phyloP scores from a whole-genome alignment of 164 flowering plant genomes.

The Magnolia sinica region DNA sequence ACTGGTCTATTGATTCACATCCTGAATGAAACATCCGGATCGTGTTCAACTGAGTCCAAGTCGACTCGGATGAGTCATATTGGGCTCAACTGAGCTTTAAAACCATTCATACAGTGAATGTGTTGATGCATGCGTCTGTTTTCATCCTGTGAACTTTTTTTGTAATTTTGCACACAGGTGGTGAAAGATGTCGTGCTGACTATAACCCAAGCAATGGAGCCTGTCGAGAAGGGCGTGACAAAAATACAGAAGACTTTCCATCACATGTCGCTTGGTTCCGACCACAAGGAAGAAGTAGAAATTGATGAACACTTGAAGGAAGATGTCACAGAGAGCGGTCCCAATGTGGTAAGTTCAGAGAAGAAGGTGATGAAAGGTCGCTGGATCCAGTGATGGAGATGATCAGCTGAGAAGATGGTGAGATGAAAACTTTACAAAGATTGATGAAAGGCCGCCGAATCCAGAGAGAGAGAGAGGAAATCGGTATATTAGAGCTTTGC shows the following conservation, averaged over 20 bases:
- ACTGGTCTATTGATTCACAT: background rate
- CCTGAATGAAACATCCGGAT: no score
- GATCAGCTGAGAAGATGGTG: no score
- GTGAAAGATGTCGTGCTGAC: conserved; percentile 86
- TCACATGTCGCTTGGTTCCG: conserved; percentile 31
- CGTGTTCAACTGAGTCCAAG: no score
- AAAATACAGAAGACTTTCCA: conserved; percentile 81
- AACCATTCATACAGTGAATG: background rate
- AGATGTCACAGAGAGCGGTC: conserved; percentile 17
- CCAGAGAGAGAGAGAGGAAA: no score
- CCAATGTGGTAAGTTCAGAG: conserved; percentile 11
- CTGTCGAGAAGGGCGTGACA: conserved; percentile 76
- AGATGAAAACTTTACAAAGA: no score
- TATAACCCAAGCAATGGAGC: conserved; percentile 84
- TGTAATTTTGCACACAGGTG: conserved; percentile 44
- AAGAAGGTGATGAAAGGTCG: background rate
- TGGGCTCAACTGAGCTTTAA: no score
- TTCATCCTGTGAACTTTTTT: background rate
- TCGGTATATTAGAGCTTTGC: no score
- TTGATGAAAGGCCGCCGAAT: no score
- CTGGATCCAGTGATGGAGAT: no score
- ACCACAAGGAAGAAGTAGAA: conserved; percentile 30
- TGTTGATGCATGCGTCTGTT: background rate
- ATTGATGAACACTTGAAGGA: conserved; percentile 40
- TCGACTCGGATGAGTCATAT: no score